These are phyloP conservation scores for Pichia sp. DNA, from an alignment of 1,139 yeast species.

Conservation along the genomic window DNA sequence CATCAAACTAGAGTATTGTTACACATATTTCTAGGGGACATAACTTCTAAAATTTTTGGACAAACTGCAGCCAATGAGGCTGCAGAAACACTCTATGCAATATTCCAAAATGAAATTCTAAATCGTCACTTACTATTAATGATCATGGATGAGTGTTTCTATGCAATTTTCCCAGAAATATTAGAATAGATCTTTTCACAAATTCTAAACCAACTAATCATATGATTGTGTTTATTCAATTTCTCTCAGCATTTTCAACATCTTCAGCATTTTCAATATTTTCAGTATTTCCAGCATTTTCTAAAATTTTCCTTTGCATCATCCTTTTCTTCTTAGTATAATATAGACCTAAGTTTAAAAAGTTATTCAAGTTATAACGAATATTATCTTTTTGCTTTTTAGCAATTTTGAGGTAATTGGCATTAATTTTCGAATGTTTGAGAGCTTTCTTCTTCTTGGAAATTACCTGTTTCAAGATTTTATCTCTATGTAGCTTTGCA, in stretches of 20 bases:
- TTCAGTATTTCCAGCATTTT: too few species aligned
- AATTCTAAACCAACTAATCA: too few species aligned
- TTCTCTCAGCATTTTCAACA: neutral
- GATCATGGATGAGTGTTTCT: slow-evolving; percentile 46
- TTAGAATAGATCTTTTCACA: slow-evolving; percentile 7
- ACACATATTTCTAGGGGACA: slow-evolving; percentile 53
- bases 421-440: neutral
- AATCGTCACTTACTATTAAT: slow-evolving; percentile 60
- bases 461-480: slow-evolving; percentile 1
- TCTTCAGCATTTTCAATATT: too few species aligned
- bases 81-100: slow-evolving; percentile 49
- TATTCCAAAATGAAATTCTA: slow-evolving; percentile 69
- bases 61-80: slow-evolving; percentile 59
- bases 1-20: slow-evolving; percentile 57
- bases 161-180: slow-evolving; percentile 38
- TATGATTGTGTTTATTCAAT: too few species aligned
- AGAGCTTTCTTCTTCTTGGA: neutral
- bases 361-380: slow-evolving; percentile 5
- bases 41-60: slow-evolving; percentile 75
- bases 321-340: neutral
- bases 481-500: slow-evolving; percentile 1
- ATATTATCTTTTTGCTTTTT: slow-evolving; percentile 2
- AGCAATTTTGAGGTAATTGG: neutral
- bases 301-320: neutral
- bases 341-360: slow-evolving; percentile 1